Evolutionary conservation across 768 basidiomycete species (phyloP), one percentile per base, ranked within the genome.

Genomic region (Tylopilus rubrobrunneus): DNA sequence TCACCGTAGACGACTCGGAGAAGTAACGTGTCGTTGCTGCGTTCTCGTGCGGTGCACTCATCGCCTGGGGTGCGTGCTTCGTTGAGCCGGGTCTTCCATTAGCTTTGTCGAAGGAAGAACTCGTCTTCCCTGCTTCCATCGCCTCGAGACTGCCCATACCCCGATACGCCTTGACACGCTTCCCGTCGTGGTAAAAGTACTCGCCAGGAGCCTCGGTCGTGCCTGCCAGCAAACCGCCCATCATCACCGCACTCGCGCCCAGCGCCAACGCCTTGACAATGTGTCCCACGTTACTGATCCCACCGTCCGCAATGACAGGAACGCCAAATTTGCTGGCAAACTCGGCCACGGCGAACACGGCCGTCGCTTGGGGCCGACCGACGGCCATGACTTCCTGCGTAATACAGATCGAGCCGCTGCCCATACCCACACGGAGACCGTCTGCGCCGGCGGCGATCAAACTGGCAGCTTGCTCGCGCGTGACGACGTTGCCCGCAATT

Each of bases 301-400:
- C 97, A 49, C 97, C 97, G 67, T 99, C 97, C 5, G 97, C 96
- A 55, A 97, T 87, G 62, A 97, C 92, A 2, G 97, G 97, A 0
- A 99, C 86, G 28, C 96, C 97, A 69, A 99, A 98, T 66, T 87
- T 85, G 73, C 68, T 80, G 11, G 95, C 84, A 65, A 99, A 98
- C 74, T 99, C 94, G 27, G 95, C 83, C 12, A 98, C 96, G 41
- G 90, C 85, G 67, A 89, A 90, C n/a, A 98, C 93, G n/a, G 96
- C 96, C 0, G 94, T 94, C 2, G 95, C 97, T 71, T 99, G 97
- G 1, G 96, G 97, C 15, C 97, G 84, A 14, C 97, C 97, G 48
- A 98, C 96, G 10, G 97, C 97, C 91, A 98, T 98, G 63, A 99
- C 89, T 67, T 98, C 97, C 73, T 99, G 97, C 7, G 97, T 99